Base-by-base conservation (phyloP, 2,329 filamentous ascomycete genomes). In the Beauveria asiatica region DNA sequence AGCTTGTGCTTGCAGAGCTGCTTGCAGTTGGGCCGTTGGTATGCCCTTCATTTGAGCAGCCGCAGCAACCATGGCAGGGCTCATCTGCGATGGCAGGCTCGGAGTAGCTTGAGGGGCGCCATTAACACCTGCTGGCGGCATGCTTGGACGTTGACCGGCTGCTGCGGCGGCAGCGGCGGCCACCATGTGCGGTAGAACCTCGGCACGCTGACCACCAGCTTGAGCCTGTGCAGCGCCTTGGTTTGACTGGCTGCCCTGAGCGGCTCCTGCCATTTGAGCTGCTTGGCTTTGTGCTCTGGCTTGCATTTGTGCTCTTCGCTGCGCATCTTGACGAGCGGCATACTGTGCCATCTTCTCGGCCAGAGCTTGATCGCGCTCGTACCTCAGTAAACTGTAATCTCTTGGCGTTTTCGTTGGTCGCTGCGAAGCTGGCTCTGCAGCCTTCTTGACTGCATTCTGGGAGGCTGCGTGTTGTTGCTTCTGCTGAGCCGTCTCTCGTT, bases 401-500 rank as follows among this genome's bases (percentile, higher is more conserved):
- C 90, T 84, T 0, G 94, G 94, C 0, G 92, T 96, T 69, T 92
- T 90, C 69, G 72, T 83, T 69, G 71, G 82, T 66, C 75, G 73
- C 56, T 75, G 78, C 52, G 79, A 76, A 19, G 76, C 73, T 21
- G 74, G 70, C 67, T 96, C 90, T 62, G 89, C 89, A 16, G 85
- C 82, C 73, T 97, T 97, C 59, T 94, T 86, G 37, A 89, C 88
- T 53, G 90, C 90, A 60, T 91, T 83, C 63, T 84, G 83, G 11
- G 87, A 83, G 62, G 85, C 82, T 68, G 96, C 90, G 70, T 97
- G 91, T 69, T 93, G 89, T 70, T 94, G 90, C 76, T 97, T 97
- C 70, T 94, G 91, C 30, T 85, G 78, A 27, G 84, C 82, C 11
- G 89, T 88, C 74, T 99, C 94, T 27, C 93, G 85, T 75, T 97